These are phyloP conservation scores for Allantophomopsis lycopodina DNA, from an alignment of 2,329 filamentous ascomycete genomes.

Conservation along the genomic window DNA sequence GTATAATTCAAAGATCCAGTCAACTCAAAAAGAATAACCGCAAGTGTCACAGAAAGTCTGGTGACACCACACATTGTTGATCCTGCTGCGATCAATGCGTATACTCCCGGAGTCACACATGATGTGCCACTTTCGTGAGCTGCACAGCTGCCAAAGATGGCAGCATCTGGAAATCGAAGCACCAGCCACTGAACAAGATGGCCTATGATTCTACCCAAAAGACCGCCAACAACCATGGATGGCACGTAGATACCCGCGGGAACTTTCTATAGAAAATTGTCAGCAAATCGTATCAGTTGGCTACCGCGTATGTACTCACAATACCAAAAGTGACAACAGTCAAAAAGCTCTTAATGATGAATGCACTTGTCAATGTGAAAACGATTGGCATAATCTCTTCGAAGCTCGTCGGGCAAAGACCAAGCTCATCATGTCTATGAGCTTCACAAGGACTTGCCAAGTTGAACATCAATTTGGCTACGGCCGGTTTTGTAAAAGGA, in stretches of 20 bases:
- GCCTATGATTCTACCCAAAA: slow-evolving; percentile 79
- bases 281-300: background rate
- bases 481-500: slow-evolving; percentile 72
- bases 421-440: slow-evolving; percentile 48
- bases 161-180: slow-evolving; percentile 55
- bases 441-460: slow-evolving; percentile 77
- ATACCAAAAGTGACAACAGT: slow-evolving; percentile 91
- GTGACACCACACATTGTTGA: slow-evolving; percentile 98
- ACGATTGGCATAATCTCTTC: slow-evolving; percentile 73
- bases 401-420: slow-evolving; percentile 59
- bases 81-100: slow-evolving; percentile 85
- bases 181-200: slow-evolving; percentile 76
- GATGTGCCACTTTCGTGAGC: slow-evolving; percentile 53
- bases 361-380: slow-evolving; percentile 57
- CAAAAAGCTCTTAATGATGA: slow-evolving; percentile 78
- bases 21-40: slow-evolving; percentile 89
- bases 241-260: slow-evolving; percentile 96
- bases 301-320: slow-evolving; percentile 25
- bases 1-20: slow-evolving; percentile 94
- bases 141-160: slow-evolving; percentile 64
- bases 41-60: slow-evolving; percentile 79
- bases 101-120: slow-evolving; percentile 93
- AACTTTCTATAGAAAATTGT: slow-evolving; percentile 47
- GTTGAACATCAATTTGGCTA: slow-evolving; percentile 82
- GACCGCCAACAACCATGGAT: slow-evolving; percentile 93